Evolutionary conservation across 164 flowering plant genomes (phyloP).

Genomic region (Magnolia kwangsiensis): DNA sequence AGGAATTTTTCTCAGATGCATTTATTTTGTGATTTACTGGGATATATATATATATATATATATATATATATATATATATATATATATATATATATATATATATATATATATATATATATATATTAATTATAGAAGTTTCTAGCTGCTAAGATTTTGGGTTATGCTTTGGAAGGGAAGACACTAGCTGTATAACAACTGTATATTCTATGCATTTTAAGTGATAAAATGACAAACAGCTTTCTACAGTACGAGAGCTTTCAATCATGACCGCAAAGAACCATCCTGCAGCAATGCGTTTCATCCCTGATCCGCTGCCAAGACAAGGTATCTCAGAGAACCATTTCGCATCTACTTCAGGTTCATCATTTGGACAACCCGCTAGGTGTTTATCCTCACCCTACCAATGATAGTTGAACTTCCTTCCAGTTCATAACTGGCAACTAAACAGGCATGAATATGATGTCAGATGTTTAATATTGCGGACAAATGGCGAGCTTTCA

Average conservation of each 20-base stretch:
- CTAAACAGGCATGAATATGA: conserved; percentile 16
- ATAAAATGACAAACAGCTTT: conserved; percentile 99
- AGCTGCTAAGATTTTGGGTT: conserved; percentile 6
- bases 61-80: too few relatives aligned
- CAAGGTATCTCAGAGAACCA: conserved; percentile 31
- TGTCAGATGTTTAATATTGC: conserved; percentile 82
- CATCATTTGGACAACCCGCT: conserved; percentile 53
- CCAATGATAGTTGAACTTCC: conserved; percentile 4
- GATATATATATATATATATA: not conserved
- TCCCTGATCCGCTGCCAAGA: conserved; percentile 70
- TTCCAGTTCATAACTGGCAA: not conserved
- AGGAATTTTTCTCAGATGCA: conserved; percentile 10
- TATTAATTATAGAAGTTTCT: not conserved
- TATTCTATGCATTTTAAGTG: conserved; percentile 65
- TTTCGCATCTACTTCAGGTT: conserved; percentile 34
- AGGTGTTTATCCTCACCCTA: conserved; percentile 41
- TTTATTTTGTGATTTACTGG: conserved; percentile 3
- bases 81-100: too few relatives aligned
- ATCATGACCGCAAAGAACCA: conserved; percentile 97
- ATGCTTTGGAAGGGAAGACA: conserved; percentile 12
- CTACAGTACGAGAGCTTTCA: conserved; percentile 99
- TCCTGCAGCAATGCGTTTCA: conserved; percentile 93
- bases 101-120: not conserved
- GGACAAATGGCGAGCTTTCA: conserved; percentile 91
- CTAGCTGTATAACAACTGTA: conserved; percentile 16